Evolutionary conservation across 306 rosid genomes (phyloP).

Genomic region (Cicer judaicum): DNA sequence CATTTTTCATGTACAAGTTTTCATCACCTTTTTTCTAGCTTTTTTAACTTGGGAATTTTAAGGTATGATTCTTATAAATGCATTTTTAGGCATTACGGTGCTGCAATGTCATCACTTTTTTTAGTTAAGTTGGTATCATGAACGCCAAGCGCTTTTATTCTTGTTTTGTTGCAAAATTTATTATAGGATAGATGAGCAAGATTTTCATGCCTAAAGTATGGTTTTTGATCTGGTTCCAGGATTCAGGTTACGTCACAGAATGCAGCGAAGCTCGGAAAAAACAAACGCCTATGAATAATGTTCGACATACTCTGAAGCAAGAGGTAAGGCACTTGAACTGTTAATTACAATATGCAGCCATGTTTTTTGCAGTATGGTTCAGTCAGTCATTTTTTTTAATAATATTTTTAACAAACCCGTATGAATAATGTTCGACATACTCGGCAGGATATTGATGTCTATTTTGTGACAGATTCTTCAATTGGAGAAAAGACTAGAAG

Average conservation of each 20-base stretch:
- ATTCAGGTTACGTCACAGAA: constrained; percentile 57
- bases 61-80: constrained; percentile 12
- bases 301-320: constrained; percentile 68
- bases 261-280: constrained; percentile 53
- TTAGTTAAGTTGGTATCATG: neutral
- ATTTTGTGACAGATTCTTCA: constrained; percentile 69
- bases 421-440: no score
- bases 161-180: neutral
- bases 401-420: neutral
- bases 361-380: constrained; percentile 19
- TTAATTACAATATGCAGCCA: constrained; percentile 9
- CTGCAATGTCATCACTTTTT: neutral
- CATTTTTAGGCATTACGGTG: neutral
- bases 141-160: neutral
- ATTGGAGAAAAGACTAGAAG: constrained; percentile 76
- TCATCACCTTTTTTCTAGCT: constrained; percentile 8
- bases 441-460: neutral
- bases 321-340: constrained; percentile 60
- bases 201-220: constrained; percentile 32
- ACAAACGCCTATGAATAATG: constrained; percentile 56
- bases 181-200: neutral
- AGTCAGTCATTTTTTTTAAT: constrained; percentile 25
- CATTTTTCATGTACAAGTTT: constrained; percentile 13
- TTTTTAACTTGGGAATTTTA: neutral
- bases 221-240: constrained; percentile 60